Conservation (phyloP, 108 stramenopile species). For the Parmales sp. region DNA sequence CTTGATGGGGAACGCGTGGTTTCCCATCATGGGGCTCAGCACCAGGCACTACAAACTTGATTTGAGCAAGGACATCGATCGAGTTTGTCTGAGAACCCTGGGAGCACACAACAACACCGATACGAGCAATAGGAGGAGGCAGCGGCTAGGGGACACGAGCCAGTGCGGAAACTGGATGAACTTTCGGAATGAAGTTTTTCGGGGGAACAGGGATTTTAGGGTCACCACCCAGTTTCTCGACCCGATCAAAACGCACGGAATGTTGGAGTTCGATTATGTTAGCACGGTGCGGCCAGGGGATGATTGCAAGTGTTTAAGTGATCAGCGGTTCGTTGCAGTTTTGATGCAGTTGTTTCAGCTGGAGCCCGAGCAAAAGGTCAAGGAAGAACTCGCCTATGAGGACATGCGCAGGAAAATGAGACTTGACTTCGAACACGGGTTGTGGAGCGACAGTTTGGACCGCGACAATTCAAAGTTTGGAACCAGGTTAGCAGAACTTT, state of each 20-base stretch:
- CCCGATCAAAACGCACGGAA: not conserved
- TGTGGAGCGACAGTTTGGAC: too few species aligned
- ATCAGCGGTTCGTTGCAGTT: not conserved
- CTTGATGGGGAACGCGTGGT: not conserved
- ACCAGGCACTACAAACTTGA: conserved; percentile 8
- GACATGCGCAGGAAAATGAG: not conserved
- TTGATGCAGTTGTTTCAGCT: not conserved
- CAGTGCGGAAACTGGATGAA: conserved; percentile 11
- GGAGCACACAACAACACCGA: conserved; percentile 1
- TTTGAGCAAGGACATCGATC: not conserved
- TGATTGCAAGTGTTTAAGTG: not conserved
- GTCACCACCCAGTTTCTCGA: not conserved
- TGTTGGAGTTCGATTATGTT: conserved; percentile 4
- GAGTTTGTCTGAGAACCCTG: not conserved
- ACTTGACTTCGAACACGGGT: not conserved
- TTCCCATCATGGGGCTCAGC: conserved; percentile 1
- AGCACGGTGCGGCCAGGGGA: not conserved
- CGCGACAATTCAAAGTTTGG: too few species aligned
- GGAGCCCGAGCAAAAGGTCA: not conserved
- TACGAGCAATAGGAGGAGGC: not conserved
- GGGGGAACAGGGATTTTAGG: not conserved
- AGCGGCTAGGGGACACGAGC: not conserved
- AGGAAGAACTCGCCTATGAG: not conserved
- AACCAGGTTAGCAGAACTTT: too few species aligned
- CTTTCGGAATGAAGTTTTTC: conserved; percentile 2